These are phyloP conservation scores for Vanrija pseudolonga DNA, from an alignment of 1,284 basidiomycete species.

Conservation along the genomic window DNA sequence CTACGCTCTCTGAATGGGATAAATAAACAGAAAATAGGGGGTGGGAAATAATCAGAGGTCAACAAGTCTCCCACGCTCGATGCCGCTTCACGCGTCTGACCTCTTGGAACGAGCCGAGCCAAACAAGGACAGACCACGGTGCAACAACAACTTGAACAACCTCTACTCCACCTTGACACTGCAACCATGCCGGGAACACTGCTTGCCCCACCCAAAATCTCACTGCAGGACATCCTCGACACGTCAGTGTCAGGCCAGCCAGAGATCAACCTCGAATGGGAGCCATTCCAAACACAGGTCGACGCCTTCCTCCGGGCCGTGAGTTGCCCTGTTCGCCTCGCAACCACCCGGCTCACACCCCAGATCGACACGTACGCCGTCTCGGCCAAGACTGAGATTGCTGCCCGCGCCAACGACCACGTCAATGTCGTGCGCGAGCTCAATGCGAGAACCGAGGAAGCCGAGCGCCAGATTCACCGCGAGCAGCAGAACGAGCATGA, in stretches of 20 bases:
- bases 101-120: neutral
- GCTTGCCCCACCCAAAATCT: conserved; percentile 18
- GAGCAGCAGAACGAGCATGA: conserved; percentile 42
- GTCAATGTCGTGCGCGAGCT: conserved; percentile 25
- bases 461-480: conserved; percentile 35
- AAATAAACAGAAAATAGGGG: too few relatives aligned
- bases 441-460: conserved; percentile 38
- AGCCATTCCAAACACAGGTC: conserved; percentile 33
- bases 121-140: neutral
- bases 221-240: conserved; percentile 24
- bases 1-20: too few relatives aligned
- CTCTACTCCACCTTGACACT: neutral
- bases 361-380: conserved; percentile 42
- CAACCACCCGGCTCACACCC: neutral
- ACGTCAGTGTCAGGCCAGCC: conserved; percentile 12
- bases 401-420: conserved; percentile 31
- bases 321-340: conserved; percentile 5
- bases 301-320: conserved; percentile 39
- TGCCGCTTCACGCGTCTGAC: conserved; percentile 11
- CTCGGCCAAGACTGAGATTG: conserved; percentile 38
- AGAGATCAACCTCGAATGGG: conserved; percentile 35
- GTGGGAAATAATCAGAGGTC: neutral
- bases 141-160: neutral
- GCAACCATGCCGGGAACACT: conserved; percentile 17
- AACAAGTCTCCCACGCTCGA: neutral